Evolutionary conservation across 176 grass and related monocot species (phyloP).

Genomic region (Cenchrus americanus): DNA sequence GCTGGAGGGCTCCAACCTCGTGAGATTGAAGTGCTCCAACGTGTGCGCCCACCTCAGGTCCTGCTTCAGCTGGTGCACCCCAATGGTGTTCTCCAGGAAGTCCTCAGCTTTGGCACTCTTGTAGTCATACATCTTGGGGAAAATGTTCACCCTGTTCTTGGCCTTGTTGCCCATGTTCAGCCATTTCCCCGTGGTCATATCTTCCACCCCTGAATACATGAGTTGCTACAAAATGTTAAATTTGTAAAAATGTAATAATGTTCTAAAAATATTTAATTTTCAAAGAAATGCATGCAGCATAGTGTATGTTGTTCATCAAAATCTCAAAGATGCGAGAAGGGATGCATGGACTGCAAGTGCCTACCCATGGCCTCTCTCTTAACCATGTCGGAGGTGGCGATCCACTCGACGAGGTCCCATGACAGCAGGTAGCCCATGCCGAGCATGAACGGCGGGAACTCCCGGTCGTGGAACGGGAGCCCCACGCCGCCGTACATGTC

Average conservation of each 20-base stretch:
- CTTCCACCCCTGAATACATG: slow-evolving; percentile 49
- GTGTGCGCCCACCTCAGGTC: slow-evolving; percentile 57
- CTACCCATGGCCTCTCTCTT: slow-evolving; percentile 47
- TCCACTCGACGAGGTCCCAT: slow-evolving; percentile 89
- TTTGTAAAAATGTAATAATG: not conserved
- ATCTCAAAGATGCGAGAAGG: not conserved
- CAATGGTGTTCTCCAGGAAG: slow-evolving; percentile 67
- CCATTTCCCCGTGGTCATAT: slow-evolving; percentile 69
- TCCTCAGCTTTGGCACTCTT: slow-evolving; percentile 45
- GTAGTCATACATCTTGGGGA: slow-evolving; percentile 78
- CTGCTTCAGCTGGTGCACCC: slow-evolving; percentile 79
- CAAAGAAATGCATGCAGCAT: too few relatives aligned
- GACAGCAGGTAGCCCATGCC: slow-evolving; percentile 90
- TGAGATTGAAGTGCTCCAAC: slow-evolving; percentile 70
- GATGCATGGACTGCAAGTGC: too few relatives aligned
- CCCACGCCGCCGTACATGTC: slow-evolving; percentile 72
- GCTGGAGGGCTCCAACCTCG: slow-evolving; percentile 43
- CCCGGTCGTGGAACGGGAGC: slow-evolving; percentile 47
- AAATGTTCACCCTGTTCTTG: slow-evolving; percentile 67
- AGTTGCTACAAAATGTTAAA: not conserved
- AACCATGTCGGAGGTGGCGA: slow-evolving; percentile 61
- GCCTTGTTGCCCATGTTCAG: slow-evolving; percentile 63
- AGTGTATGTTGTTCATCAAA: not conserved
- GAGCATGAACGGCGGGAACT: slow-evolving; percentile 65
- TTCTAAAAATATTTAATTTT: not conserved